phyloP scores from a whole-genome alignment of 805 yeast species.

The Zygosaccharomyces siamensis region DNA sequence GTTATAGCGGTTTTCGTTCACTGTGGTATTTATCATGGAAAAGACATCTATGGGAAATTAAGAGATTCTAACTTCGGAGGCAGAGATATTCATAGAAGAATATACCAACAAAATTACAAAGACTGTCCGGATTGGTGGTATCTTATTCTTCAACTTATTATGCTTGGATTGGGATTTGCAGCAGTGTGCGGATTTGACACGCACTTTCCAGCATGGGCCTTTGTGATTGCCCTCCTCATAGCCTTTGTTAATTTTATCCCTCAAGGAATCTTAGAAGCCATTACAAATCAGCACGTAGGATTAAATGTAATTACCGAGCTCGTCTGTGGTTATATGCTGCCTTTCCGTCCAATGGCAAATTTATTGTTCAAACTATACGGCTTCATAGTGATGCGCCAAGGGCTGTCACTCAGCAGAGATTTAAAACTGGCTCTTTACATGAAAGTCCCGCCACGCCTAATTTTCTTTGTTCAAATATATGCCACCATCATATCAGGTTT shows the following conservation, averaged over 20 bases:
- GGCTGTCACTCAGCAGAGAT: slow-evolving; percentile 46
- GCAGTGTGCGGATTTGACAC: slow-evolving; percentile 39
- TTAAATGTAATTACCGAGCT: slow-evolving; percentile 56
- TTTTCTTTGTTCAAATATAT: slow-evolving; percentile 44
- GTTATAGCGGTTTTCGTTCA: slow-evolving; percentile 58
- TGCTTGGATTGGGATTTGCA: slow-evolving; percentile 30
- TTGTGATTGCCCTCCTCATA: slow-evolving; percentile 50
- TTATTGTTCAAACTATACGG: slow-evolving; percentile 52
- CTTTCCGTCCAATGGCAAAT: slow-evolving; percentile 51
- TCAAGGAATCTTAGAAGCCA: slow-evolving; percentile 53
- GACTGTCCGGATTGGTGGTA: slow-evolving; percentile 80
- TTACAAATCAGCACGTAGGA: slow-evolving; percentile 52
- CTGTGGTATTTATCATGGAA: slow-evolving; percentile 52
- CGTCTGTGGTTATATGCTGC: slow-evolving; percentile 56
- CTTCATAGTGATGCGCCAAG: slow-evolving; percentile 50
- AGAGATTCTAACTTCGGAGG: slow-evolving; percentile 41
- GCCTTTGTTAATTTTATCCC: slow-evolving; percentile 53
- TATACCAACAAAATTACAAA: slow-evolving; percentile 47
- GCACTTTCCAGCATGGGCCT: slow-evolving; percentile 62
- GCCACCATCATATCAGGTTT: slow-evolving; percentile 40
- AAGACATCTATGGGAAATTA: slow-evolving; percentile 45
- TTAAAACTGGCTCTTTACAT: slow-evolving; percentile 54
- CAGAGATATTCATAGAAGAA: slow-evolving; percentile 43
- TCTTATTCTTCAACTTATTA: slow-evolving; percentile 27
- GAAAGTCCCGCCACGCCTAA: slow-evolving; percentile 52